Conservation (phyloP, 495 filamentous ascomycete genomes). For the Lophiotrema nucula region DNA sequence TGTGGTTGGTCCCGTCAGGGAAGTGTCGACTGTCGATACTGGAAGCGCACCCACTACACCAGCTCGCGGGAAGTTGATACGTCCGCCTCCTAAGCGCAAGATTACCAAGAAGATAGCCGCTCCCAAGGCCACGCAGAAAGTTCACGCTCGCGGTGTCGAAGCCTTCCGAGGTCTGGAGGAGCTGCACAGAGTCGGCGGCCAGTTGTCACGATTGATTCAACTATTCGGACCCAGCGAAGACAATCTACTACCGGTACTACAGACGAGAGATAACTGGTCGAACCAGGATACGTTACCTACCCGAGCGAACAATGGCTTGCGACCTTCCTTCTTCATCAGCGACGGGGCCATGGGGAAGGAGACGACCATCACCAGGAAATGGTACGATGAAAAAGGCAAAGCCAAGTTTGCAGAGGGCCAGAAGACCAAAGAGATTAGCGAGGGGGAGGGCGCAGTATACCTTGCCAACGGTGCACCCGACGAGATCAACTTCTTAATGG, state of each 20-base stretch:
- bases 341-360: conserved; percentile 48
- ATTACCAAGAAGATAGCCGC: too few relatives aligned
- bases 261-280: conserved; percentile 51
- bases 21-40: too few relatives aligned
- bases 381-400: conserved; percentile 52
- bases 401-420: conserved; percentile 45
- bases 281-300: conserved; percentile 52
- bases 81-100: too few relatives aligned
- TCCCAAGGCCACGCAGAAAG: too few relatives aligned
- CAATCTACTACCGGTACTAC: conserved; percentile 48
- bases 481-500: conserved; percentile 52
- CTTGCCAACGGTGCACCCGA: conserved; percentile 41
- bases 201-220: conserved; percentile 10
- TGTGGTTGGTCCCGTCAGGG: too few relatives aligned
- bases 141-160: too few relatives aligned
- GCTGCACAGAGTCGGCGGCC: neutral
- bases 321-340: conserved; percentile 47
- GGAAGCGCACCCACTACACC: too few relatives aligned
- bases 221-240: conserved; percentile 34
- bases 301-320: conserved; percentile 40
- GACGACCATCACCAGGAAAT: conserved; percentile 52
- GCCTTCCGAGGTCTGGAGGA: conserved; percentile 18
- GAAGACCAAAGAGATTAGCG: conserved; percentile 1
- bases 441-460: conserved; percentile 43
- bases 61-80: too few relatives aligned